phyloP scores from a whole-genome alignment of 257 asterid species.

The Solanum chiquidenum region DNA sequence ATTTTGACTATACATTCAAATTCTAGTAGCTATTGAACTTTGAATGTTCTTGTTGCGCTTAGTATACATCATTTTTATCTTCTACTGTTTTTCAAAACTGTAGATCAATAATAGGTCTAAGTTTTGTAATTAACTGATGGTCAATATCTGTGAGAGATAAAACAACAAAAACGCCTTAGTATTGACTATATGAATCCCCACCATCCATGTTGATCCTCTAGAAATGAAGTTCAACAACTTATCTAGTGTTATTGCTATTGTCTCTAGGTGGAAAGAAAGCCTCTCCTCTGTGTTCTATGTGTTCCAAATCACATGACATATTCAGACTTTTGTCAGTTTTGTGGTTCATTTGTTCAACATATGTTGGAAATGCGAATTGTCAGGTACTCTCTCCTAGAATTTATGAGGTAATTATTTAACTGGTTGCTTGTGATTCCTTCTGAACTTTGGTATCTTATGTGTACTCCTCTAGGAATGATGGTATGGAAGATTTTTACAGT shows the following conservation, averaged over 20 bases:
- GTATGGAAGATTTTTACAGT: conserved; percentile 67
- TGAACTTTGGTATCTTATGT: conserved; percentile 8
- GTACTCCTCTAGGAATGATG: conserved; percentile 58
- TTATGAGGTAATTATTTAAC: neutral
- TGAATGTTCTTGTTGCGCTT: neutral
- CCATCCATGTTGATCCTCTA: neutral
- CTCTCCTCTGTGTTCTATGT: conserved; percentile 80
- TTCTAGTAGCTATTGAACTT: neutral
- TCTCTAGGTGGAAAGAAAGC: conserved; percentile 64
- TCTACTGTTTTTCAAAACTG: neutral
- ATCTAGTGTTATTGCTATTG: neutral
- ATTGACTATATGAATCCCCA: neutral
- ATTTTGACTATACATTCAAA: neutral
- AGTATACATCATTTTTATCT: neutral
- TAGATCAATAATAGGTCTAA: neutral
- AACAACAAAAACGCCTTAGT: neutral
- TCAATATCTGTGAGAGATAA: neutral
- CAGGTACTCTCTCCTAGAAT: conserved; percentile 37
- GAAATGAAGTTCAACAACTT: neutral
- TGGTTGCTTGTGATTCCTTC: neutral
- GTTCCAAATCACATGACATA: conserved; percentile 96
- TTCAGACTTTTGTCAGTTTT: conserved; percentile 90
- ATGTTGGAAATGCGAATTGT: conserved; percentile 88
- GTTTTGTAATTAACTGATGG: neutral
- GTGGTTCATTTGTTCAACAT: conserved; percentile 80